phyloP scores from a whole-genome alignment of 306 rosid species.

The Sophora flavescens region DNA sequence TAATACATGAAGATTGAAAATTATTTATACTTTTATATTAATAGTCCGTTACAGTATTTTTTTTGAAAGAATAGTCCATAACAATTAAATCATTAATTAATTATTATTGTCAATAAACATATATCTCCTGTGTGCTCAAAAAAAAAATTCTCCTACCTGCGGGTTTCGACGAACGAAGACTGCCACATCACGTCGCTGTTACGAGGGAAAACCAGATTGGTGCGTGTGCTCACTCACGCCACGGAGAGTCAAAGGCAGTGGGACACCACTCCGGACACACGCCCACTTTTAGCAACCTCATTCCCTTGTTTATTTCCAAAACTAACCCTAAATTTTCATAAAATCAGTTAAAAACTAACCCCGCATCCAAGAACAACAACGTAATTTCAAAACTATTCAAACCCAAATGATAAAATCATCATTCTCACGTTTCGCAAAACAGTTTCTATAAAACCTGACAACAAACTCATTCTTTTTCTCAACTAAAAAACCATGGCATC shows the following conservation, averaged over 20 bases:
- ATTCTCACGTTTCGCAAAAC: neutral
- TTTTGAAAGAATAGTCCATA: too few species aligned
- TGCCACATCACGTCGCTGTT: too few species aligned
- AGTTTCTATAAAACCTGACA: neutral
- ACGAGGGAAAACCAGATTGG: neutral
- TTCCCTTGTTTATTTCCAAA: neutral
- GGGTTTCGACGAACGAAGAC: too few species aligned
- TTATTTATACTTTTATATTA: too few species aligned
- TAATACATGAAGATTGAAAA: too few species aligned
- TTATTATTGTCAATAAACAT: too few species aligned
- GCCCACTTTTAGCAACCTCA: slow-evolving; percentile 14
- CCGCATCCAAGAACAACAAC: neutral
- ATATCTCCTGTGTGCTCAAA: too few species aligned
- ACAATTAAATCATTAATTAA: too few species aligned
- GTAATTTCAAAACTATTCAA: neutral
- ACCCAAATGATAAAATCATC: neutral
- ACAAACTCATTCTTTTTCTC: neutral
- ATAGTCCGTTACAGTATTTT: too few species aligned
- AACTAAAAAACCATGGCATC: neutral
- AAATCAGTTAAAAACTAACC: neutral
- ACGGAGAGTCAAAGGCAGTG: neutral
- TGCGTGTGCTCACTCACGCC: neutral
- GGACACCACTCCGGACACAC: slow-evolving; percentile 34
- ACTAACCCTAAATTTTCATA: neutral
- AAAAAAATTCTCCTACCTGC: too few species aligned